phyloP scores from a whole-genome alignment of 371 early-diverging fungal genomes.

The Capniomyces stellatus region DNA sequence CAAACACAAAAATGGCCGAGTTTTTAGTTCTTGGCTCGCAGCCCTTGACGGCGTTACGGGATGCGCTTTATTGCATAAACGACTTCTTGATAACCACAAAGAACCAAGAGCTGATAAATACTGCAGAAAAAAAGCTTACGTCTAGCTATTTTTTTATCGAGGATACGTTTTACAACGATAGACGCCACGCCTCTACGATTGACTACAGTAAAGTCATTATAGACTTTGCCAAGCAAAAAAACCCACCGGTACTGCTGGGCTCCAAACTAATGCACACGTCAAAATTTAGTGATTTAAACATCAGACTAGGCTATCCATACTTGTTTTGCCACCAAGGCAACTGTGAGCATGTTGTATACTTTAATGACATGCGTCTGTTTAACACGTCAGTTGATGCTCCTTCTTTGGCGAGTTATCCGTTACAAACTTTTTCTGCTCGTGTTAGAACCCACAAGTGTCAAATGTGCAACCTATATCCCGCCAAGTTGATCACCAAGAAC shows the following conservation, averaged over 20 bases:
- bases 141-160: slow-evolving; percentile 36
- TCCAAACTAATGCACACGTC: slow-evolving; percentile 33
- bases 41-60: slow-evolving; percentile 30
- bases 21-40: slow-evolving; percentile 34
- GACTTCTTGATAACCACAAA: slow-evolving; percentile 26
- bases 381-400: too few species aligned
- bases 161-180: slow-evolving; percentile 33
- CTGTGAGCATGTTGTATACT: slow-evolving; percentile 52
- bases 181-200: slow-evolving; percentile 26
- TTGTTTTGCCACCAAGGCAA: slow-evolving; percentile 47
- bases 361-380: slow-evolving; percentile 40
- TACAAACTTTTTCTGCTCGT: slow-evolving; percentile 26
- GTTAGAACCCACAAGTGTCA: slow-evolving; percentile 35
- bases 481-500: slow-evolving; percentile 42
- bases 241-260: too few species aligned
- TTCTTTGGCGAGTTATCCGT: slow-evolving; percentile 16
- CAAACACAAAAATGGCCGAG: slow-evolving; percentile 28
- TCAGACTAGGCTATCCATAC: slow-evolving; percentile 41
- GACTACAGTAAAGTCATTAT: slow-evolving; percentile 28
- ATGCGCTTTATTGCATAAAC: slow-evolving; percentile 31
- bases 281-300: slow-evolving; percentile 31
- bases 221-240: slow-evolving; percentile 22
- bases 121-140: slow-evolving; percentile 25
- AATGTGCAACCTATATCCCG: slow-evolving; percentile 45
- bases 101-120: slow-evolving; percentile 27